Evolutionary conservation across 176 grass and related monocot species (phyloP).

Genomic region (Zoysia pacifica): DNA sequence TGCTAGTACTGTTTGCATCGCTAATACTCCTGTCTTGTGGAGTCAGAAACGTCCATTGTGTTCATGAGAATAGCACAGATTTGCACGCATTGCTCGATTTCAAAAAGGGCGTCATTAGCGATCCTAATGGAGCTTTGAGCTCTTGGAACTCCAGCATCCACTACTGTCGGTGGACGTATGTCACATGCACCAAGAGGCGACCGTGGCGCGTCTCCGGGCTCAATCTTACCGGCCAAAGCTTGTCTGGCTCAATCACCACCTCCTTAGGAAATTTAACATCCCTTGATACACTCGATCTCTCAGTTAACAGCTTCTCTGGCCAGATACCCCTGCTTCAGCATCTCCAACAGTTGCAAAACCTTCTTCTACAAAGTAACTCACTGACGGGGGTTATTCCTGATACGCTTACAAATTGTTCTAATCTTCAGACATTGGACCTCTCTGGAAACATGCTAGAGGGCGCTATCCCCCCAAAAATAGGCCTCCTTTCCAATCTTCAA

Average conservation of each 20-base stretch:
- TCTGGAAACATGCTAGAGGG: no score
- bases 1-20: no score
- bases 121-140: not conserved
- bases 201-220: not conserved
- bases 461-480: no score
- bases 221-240: not conserved
- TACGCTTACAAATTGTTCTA: not conserved
- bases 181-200: not conserved
- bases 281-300: not conserved
- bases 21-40: no score
- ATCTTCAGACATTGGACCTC: not conserved
- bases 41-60: no score
- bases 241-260: not conserved
- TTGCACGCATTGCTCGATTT: not conserved
- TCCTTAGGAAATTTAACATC: not conserved
- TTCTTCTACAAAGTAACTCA: not conserved
- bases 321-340: no score
- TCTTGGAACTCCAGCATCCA: not conserved
- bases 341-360: not conserved
- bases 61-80: not conserved
- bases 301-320: no score
- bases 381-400: not conserved
- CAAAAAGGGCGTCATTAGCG: not conserved
- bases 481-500: no score
- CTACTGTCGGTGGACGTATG: not conserved